Evolutionary conservation across 139 green algal species (phyloP).

Genomic region (Chlamydomonas schloesseri): DNA sequence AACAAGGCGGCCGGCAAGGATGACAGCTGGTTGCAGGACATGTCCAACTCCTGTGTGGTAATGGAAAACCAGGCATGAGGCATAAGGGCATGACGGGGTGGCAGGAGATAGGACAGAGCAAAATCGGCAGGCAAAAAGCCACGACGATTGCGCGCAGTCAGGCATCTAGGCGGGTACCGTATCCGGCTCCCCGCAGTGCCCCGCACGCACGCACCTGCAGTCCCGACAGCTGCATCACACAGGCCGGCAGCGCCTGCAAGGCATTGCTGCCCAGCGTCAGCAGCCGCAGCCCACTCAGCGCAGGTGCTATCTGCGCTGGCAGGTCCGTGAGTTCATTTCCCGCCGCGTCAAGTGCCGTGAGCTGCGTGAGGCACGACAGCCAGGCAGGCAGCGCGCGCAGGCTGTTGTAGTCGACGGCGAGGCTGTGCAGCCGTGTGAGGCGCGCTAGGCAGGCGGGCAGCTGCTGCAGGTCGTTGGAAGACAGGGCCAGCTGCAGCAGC

Average conservation of each 20-base stretch:
- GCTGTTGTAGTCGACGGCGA: conserved; percentile 72
- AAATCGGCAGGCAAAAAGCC: too few relatives aligned
- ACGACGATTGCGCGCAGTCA: too few relatives aligned
- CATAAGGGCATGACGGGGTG: background rate
- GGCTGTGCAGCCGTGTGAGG: conserved; percentile 43
- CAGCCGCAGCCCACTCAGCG: conserved; percentile 42
- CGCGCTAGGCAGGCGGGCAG: conserved; percentile 28
- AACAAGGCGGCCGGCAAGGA: conserved; percentile 56
- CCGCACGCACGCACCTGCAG: conserved; percentile 41
- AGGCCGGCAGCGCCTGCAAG: conserved; percentile 50
- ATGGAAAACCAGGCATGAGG: background rate
- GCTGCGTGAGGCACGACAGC: conserved; percentile 23
- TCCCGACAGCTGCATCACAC: background rate
- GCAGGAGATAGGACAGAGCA: too few relatives aligned
- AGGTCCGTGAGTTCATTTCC: conserved; percentile 70
- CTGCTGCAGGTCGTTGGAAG: conserved; percentile 56
- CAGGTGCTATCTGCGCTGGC: conserved; percentile 43
- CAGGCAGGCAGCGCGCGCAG: background rate
- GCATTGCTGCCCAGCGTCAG: conserved; percentile 60
- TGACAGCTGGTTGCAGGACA: conserved; percentile 61
- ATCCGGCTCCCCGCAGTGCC: too few relatives aligned
- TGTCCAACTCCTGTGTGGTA: conserved; percentile 44
- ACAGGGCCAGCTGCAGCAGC: conserved; percentile 37
- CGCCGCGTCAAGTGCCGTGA: conserved; percentile 59
- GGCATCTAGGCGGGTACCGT: too few relatives aligned